Evolutionary conservation across 2,329 filamentous ascomycete genomes (phyloP).

Genomic region (Diaporthe longicolla): DNA sequence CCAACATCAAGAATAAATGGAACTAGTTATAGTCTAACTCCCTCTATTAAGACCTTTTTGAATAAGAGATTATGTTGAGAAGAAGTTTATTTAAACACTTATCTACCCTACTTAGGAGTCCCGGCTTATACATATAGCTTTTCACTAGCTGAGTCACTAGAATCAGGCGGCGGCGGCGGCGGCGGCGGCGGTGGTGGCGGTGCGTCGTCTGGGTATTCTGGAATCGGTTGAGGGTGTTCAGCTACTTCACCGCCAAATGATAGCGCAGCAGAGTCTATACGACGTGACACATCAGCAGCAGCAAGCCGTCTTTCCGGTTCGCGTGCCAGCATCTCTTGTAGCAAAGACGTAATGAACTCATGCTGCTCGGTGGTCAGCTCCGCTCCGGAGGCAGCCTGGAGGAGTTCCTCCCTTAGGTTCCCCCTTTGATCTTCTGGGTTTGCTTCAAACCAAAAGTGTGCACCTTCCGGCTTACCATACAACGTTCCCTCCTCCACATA

Average conservation of each 20-base stretch:
- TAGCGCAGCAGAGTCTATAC: slow-evolving; percentile 12
- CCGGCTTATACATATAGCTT: background rate
- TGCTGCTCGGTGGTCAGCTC: slow-evolving; percentile 22
- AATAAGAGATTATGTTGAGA: no score
- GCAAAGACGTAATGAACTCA: background rate
- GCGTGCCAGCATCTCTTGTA: slow-evolving; percentile 27
- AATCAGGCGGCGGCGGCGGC: background rate
- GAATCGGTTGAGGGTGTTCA: background rate
- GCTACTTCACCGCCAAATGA: slow-evolving; percentile 9
- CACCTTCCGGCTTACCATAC: background rate
- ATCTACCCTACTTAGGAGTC: no score
- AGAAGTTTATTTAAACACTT: no score
- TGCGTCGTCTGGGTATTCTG: background rate
- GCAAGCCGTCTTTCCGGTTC: slow-evolving; percentile 1
- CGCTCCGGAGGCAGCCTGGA: background rate
- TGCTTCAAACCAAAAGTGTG: slow-evolving; percentile 4
- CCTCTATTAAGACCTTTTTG: no score
- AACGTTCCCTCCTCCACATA: background rate
- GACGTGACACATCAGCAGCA: background rate
- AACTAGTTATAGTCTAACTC: no score
- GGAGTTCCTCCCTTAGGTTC: background rate
- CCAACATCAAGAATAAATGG: no score
- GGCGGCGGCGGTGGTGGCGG: background rate
- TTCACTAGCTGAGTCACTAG: background rate
- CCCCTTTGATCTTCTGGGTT: background rate